Percentiles rank a stretch among this genome's conserved stretches.
Conservation (phyloP, 192 early-diverging fungal genomes). For the Lunasporangiospora selenospora region DNA sequence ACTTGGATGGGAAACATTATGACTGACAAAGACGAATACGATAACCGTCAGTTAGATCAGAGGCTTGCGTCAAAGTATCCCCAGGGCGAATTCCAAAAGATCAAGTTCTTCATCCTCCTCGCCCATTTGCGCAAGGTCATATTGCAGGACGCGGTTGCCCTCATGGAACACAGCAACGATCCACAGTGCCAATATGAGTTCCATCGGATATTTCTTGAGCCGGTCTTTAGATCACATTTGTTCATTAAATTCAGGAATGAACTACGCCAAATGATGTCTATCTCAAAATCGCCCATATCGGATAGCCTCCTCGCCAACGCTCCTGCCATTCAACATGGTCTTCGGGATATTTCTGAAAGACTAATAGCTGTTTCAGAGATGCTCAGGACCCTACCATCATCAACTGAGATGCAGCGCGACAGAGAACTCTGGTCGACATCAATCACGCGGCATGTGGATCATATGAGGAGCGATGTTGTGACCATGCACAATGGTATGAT, state of each 20-base stretch:
- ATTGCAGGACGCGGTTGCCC: conserved; percentile 18
- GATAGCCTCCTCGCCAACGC: conserved; percentile 14
- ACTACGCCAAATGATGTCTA: conserved; percentile 3
- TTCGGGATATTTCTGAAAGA: conserved; percentile 5
- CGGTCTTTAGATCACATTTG: conserved; percentile 4
- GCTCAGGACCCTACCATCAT: not conserved
- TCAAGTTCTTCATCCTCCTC: conserved; percentile 3
- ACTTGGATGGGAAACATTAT: conserved; percentile 29
- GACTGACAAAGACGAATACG: conserved; percentile 9
- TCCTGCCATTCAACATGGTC: conserved; percentile 8
- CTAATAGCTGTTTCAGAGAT: not conserved
- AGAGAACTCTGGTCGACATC: not conserved
- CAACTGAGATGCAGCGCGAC: conserved; percentile 10
- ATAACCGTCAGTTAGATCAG: not conserved
- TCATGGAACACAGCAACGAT: conserved; percentile 13
- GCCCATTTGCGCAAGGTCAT: conserved; percentile 27
- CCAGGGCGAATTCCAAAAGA: not conserved
- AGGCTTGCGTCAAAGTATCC: not conserved
- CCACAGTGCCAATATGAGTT: conserved; percentile 1
- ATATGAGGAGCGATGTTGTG: not conserved
- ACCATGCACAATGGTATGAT: conserved; percentile 7
- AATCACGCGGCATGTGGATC: not conserved
- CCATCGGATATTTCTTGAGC: conserved; percentile 3
- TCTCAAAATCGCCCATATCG: not conserved
- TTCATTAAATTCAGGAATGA: not conserved